Evolutionary conservation across 495 filamentous ascomycete genomes (phyloP), one percentile per base, ranked within the genome.

Genomic region (Talaromyces ruber): DNA sequence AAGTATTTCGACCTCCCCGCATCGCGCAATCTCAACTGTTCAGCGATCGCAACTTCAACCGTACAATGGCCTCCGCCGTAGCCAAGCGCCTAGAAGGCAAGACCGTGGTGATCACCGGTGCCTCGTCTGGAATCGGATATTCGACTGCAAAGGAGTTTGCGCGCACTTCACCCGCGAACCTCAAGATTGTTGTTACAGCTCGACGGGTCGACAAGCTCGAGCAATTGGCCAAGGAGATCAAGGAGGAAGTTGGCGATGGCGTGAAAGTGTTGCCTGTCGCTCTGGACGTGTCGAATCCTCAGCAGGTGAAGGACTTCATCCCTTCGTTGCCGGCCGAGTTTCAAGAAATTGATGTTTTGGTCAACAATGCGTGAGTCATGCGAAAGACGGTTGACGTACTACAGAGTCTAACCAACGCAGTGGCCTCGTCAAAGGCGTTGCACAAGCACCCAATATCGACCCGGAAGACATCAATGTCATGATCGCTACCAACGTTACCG

Each of bases 111-210:
- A 84, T 98, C 59, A 98, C 94, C 0, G 94, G 94, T 45, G 94
- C 94, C 37, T 94, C 89, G 0, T 96, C 93, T 2, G 94, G 94
- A 50, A 98, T 98, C 70, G 94, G 94, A 2, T 82, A 82, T 60
- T 88, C 85, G 71, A 91, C 86, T 53, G 94, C 94, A 26, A 79
- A 91, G 67, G 94, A 98, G 71, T 98, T 98, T 68, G 94, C 94
- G 14, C 85, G 89, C 54, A 93, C 94, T 1, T 81, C 88, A 18
- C 93, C 94, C 5, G 84, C 85, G 61, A 79, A 85, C 71, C 84
- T 98, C 58, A 91, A 90, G 72, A 81, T 98, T 29, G 85, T 98
- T 60, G 70, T 97, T 58, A 95, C 94, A 7, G 94, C 94, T 22
- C 82, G 94, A 32, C 85, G 94, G 53, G 75, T 91, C 62, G 93